Evolutionary conservation across 2,329 filamentous ascomycete genomes (phyloP), one percentile per base, ranked within the genome.

Genomic region (Aureobasidium uvarum): DNA sequence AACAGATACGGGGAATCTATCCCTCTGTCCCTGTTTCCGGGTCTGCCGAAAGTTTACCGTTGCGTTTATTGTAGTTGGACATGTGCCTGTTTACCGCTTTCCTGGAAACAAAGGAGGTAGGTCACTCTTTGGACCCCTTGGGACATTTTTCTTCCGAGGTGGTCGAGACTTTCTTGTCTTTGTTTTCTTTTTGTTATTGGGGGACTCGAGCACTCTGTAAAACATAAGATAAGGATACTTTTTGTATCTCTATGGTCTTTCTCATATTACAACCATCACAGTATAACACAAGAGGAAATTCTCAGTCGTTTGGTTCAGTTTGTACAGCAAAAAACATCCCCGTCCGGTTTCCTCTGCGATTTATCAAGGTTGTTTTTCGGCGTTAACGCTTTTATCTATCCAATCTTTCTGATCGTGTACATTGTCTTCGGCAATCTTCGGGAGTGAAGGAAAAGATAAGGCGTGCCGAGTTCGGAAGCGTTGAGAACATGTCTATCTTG

Each of bases 331-430:
- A 5, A 50, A 50, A 31, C 31, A n/a, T 51, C 25, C 45, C 43
- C 48, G 2, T 4, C 25, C 48, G 25, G 25, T 31, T 16, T 28
- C 31, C 10, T 50, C 25, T 14, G 23, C 50, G 31, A 18, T 36
- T 54, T 38, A 54, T 54, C 50, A 54, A 54, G 50, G 50, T 54
- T 38, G 31, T 52, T 54, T 54, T n/a, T 38, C 50, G 50, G 50
- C 28, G 50, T 38, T 54, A 54, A 54, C 50, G 50, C n/a, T 54
- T 54, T 23, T 20, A 38, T 52, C 28, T n/a, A 11, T 5, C 6
- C 2, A 25, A 18, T 10, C 2, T 20, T 6, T n/a, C 31, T 54
- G 38, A 38, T 54, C 50, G 31, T 54, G 28, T 51, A 25, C 20
- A 23, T 18, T 33, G 45, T 13, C 16, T 51, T 51, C 50, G 50